phyloP scores from a whole-genome alignment of 345 rosid genomes.

The Bruguiera gymnorhiza region DNA sequence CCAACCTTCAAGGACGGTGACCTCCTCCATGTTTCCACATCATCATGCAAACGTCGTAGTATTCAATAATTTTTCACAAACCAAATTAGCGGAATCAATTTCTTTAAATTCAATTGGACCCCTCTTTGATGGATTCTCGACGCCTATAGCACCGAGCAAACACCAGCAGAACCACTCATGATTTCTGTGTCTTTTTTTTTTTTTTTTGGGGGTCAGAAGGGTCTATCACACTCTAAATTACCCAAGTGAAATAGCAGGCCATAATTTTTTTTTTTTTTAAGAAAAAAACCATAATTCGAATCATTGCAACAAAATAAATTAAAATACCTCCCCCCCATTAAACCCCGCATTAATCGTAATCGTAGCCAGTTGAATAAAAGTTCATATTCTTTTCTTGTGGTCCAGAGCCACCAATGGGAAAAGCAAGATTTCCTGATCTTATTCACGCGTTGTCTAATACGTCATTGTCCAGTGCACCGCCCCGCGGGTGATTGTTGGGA shows the following conservation, averaged over 20 bases:
- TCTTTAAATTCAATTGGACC: neutral
- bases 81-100: no score
- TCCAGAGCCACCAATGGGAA: neutral
- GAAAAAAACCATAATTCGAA: neutral
- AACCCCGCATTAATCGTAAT: neutral
- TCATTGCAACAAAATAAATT: no score
- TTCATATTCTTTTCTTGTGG: neutral
- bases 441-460: neutral
- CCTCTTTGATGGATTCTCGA: neutral
- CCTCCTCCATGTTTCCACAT: no score
- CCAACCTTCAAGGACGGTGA: no score
- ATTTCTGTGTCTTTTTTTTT: no score
- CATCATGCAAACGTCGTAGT: no score
- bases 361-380: neutral
- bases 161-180: no score
- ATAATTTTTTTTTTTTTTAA: neutral
- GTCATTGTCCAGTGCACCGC: slow-evolving; percentile 49
- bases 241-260: neutral
- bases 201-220: neutral
- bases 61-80: no score
- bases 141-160: neutral
- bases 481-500: slow-evolving; percentile 44
- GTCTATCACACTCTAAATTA: neutral
- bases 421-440: neutral
- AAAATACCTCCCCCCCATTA: neutral